phyloP scores from a whole-genome alignment of 2,329 filamentous ascomycete species.

The Colletotrichum sidae region DNA sequence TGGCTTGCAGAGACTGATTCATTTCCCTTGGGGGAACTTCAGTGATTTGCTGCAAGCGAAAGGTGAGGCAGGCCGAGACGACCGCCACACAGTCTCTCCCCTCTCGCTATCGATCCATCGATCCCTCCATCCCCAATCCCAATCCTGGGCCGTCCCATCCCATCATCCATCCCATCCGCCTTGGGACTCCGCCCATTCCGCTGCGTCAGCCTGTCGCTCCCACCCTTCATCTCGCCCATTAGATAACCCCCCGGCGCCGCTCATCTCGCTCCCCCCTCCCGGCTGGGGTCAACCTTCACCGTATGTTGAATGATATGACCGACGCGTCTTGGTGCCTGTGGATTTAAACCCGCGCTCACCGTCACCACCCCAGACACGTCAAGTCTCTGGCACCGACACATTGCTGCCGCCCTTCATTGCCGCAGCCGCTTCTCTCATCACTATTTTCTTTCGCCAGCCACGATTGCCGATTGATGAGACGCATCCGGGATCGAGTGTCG shows the following conservation, averaged over 20 bases:
- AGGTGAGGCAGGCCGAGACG: slow-evolving; percentile 36
- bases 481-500: slow-evolving; percentile 23
- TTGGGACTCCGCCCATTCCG: slow-evolving; percentile 38
- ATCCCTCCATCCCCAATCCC: slow-evolving; percentile 26
- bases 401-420: slow-evolving; percentile 17
- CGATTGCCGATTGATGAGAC: slow-evolving; percentile 29
- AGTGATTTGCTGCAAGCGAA: slow-evolving; percentile 30
- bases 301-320: slow-evolving; percentile 37
- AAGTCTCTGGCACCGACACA: slow-evolving; percentile 29
- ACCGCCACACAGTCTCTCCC: slow-evolving; percentile 27
- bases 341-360: slow-evolving; percentile 34
- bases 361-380: slow-evolving; percentile 23
- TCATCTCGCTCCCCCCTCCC: slow-evolving; percentile 38
- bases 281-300: slow-evolving; percentile 35
- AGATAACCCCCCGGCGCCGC: slow-evolving; percentile 37
- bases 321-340: slow-evolving; percentile 30
- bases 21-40: slow-evolving; percentile 18
- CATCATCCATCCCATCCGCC: slow-evolving; percentile 31
- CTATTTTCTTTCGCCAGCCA: slow-evolving; percentile 8
- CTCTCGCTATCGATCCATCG: slow-evolving; percentile 8
- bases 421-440: slow-evolving; percentile 12
- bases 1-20: slow-evolving; percentile 13
- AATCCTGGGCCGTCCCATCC: slow-evolving; percentile 30
- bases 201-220: slow-evolving; percentile 37
- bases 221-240: slow-evolving; percentile 37